Conservation (phyloP, 352 stramenopile species). For the Pythium vanterpoolii region DNA sequence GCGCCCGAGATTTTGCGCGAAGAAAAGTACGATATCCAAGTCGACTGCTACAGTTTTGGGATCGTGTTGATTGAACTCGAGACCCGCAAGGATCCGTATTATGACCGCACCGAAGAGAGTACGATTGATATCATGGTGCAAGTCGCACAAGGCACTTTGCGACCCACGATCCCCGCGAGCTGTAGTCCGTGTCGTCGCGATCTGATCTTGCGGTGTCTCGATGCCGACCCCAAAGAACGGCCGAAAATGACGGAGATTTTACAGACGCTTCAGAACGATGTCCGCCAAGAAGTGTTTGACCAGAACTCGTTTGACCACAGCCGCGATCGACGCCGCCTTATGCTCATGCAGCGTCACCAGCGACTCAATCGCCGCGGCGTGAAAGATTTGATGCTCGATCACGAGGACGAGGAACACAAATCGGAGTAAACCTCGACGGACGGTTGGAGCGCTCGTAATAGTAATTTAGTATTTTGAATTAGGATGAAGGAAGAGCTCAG, state of each 20-base stretch:
- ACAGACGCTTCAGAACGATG: slow-evolving; percentile 62
- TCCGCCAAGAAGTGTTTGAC: slow-evolving; percentile 72
- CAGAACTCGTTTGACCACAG: slow-evolving; percentile 59
- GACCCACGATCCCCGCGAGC: slow-evolving; percentile 58
- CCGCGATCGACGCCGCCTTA: slow-evolving; percentile 56
- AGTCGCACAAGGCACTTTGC: slow-evolving; percentile 53
- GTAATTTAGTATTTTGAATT: not conserved
- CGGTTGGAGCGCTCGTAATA: not conserved
- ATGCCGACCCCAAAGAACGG: slow-evolving; percentile 48
- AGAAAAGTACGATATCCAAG: slow-evolving; percentile 76
- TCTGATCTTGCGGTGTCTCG: slow-evolving; percentile 65
- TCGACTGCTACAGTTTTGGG: slow-evolving; percentile 88
- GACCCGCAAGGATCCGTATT: slow-evolving; percentile 69
- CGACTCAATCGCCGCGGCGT: slow-evolving; percentile 65
- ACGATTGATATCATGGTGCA: slow-evolving; percentile 84
- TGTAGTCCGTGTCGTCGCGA: slow-evolving; percentile 57
- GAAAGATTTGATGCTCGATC: slow-evolving; percentile 45
- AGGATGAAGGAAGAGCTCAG: not conserved
- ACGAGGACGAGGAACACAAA: slow-evolving; percentile 7
- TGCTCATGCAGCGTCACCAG: slow-evolving; percentile 78
- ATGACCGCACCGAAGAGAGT: slow-evolving; percentile 47
- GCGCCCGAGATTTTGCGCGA: slow-evolving; percentile 83
- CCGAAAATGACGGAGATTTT: slow-evolving; percentile 82
- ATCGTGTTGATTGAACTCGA: slow-evolving; percentile 86
- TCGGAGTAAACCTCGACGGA: not conserved